Evolutionary conservation across 129 eudicot species (phyloP).

Genomic region (Flaveria robusta): DNA sequence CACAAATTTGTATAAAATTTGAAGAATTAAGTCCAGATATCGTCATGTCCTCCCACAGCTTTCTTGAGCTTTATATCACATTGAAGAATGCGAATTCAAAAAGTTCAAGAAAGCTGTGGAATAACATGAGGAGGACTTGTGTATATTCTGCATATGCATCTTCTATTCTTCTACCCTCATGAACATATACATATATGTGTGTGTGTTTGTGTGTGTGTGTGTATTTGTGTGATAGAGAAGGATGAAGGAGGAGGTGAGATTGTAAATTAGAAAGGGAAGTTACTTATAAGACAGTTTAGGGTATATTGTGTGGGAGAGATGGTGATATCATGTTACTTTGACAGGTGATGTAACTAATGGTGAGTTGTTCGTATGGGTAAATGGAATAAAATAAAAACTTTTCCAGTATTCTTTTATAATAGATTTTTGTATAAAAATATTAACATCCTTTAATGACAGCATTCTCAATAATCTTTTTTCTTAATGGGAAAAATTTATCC

Average conservation of each 20-base stretch:
- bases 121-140: constrained; percentile 59
- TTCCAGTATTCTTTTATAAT: background rate
- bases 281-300: constrained; percentile 28
- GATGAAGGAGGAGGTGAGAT: constrained; percentile 11
- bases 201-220: background rate
- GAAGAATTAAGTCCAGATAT: constrained; percentile 33
- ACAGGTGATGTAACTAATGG: constrained; percentile 27
- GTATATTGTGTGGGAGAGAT: constrained; percentile 17
- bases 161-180: constrained; percentile 17
- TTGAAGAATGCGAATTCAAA: background rate
- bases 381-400: constrained; percentile 4
- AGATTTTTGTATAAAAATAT: background rate
- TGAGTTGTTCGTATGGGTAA: constrained; percentile 14
- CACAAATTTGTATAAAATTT: background rate
- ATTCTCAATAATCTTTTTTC: too few species aligned
- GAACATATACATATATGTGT: background rate
- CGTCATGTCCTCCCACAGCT: constrained; percentile 51
- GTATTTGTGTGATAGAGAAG: background rate
- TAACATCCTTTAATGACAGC: too few species aligned
- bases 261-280: constrained; percentile 21
- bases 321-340: constrained; percentile 35
- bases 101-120: constrained; percentile 99
- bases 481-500: too few species aligned
- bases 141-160: constrained; percentile 12
- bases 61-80: constrained; percentile 46